A percentile compares a stretch with the other conserved stretches of the same genome.
Conservation (phyloP, 495 filamentous ascomycete species). For the Hypoxylon trugodes region DNA sequence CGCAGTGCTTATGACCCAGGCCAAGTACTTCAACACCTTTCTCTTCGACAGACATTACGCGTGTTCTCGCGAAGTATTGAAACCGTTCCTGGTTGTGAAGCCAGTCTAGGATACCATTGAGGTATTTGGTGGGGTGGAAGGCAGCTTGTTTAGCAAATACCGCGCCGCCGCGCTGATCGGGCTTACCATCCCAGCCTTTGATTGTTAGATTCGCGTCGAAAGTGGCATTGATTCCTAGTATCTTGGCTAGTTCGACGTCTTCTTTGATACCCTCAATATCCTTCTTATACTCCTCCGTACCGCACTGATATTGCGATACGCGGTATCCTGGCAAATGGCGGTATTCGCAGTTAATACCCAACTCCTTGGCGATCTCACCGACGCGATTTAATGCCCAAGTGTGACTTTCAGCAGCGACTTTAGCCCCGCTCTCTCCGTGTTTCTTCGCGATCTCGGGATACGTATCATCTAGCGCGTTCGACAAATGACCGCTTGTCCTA, state of each 20-base stretch:
- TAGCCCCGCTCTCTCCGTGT: conserved; percentile 59
- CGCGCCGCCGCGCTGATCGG: conserved; percentile 60
- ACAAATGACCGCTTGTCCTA: conserved; percentile 62
- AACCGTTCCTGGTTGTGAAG: conserved; percentile 61
- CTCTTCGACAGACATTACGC: conserved; percentile 58
- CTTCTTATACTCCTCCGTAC: conserved; percentile 48
- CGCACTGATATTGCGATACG: conserved; percentile 47
- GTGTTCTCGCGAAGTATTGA: conserved; percentile 60
- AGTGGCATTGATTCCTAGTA: conserved; percentile 51
- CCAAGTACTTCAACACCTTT: conserved; percentile 50
- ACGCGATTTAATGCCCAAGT: conserved; percentile 61
- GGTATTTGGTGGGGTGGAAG: conserved; percentile 66
- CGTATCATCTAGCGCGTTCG: conserved; percentile 61
- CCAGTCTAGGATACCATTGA: conserved; percentile 59
- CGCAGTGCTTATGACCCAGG: conserved; percentile 49
- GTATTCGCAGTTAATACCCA: conserved; percentile 66
- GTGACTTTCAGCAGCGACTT: conserved; percentile 62
- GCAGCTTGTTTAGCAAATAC: conserved; percentile 61
- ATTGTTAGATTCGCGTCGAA: conserved; percentile 52
- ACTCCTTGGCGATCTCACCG: conserved; percentile 54
- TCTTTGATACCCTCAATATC: conserved; percentile 49
- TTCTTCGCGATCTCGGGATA: conserved; percentile 60
- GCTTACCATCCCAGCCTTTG: conserved; percentile 55
- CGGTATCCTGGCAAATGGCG: conserved; percentile 56
- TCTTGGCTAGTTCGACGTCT: conserved; percentile 54